phyloP scores from a whole-genome alignment of 257 asterid genomes.

The Osmanthus fragrans region DNA sequence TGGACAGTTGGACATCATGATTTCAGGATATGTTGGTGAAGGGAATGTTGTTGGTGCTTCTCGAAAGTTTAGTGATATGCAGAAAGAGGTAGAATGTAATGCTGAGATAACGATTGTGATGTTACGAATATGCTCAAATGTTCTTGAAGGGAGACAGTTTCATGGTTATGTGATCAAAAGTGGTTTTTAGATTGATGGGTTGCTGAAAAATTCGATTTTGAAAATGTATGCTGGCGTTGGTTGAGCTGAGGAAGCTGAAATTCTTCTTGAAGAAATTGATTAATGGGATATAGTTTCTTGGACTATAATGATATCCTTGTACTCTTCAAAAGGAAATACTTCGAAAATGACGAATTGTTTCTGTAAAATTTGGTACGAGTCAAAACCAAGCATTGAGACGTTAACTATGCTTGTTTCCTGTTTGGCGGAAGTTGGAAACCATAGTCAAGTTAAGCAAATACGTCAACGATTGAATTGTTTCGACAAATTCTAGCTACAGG shows the following conservation, averaged over 20 bases:
- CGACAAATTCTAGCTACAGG: slow-evolving; percentile 27
- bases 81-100: too few relatives aligned
- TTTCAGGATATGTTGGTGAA: slow-evolving; percentile 33
- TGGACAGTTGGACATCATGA: slow-evolving; percentile 49
- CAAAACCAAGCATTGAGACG: background rate
- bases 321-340: slow-evolving; percentile 28
- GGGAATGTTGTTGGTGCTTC: slow-evolving; percentile 36
- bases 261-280: slow-evolving; percentile 34
- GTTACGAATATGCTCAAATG: too few relatives aligned
- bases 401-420: too few relatives aligned
- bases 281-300: too few relatives aligned
- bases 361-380: slow-evolving; percentile 29
- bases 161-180: slow-evolving; percentile 39
- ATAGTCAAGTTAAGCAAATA: too few relatives aligned
- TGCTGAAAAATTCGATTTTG: slow-evolving; percentile 36
- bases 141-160: slow-evolving; percentile 30
- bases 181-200: slow-evolving; percentile 37
- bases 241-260: background rate
- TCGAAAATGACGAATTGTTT: slow-evolving; percentile 28
- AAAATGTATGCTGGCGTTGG: slow-evolving; percentile 34
- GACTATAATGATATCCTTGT: too few relatives aligned
- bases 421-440: too few relatives aligned
- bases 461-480: slow-evolving; percentile 17
- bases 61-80: slow-evolving; percentile 26
- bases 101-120: too few relatives aligned